Percentiles rank a stretch among this genome's conserved stretches.
Evolutionary conservation across 805 yeast genomes (phyloP).

Genomic region (Wickerhamomyces alni): DNA sequence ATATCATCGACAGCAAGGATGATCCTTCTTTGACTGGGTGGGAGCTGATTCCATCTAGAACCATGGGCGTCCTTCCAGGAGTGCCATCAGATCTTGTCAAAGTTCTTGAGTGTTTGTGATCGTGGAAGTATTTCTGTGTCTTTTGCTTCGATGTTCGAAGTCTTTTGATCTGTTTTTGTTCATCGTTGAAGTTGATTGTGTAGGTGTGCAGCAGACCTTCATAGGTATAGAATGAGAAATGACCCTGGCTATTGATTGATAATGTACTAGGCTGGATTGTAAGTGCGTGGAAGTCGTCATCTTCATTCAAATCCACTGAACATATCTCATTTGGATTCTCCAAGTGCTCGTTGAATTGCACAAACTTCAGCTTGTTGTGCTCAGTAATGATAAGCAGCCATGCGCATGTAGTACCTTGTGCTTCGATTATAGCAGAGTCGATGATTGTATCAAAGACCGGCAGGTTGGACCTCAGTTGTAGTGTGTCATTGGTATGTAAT

Average conservation of each 20-base stretch:
- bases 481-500: background rate
- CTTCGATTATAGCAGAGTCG: constrained; percentile 9
- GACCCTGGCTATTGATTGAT: constrained; percentile 7
- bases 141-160: background rate
- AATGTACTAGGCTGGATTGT: constrained; percentile 11
- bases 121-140: too few relatives aligned
- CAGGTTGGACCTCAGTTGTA: constrained; percentile 6
- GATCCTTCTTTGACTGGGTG: constrained; percentile 1
- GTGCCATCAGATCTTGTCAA: constrained; percentile 9
- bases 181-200: background rate
- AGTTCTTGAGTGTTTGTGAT: constrained; percentile 1
- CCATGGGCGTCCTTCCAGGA: constrained; percentile 12
- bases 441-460: constrained; percentile 12
- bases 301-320: constrained; percentile 7
- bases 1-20: constrained; percentile 9
- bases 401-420: constrained; percentile 4
- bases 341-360: constrained; percentile 11
- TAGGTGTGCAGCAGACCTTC: constrained; percentile 14
- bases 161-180: background rate
- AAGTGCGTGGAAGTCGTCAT: constrained; percentile 2
- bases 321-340: constrained; percentile 8
- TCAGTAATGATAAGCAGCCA: constrained; percentile 15
- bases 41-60: constrained; percentile 7
- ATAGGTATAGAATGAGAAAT: constrained; percentile 10
- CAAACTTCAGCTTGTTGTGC: constrained; percentile 9